Conservation (phyloP, 331 rosid genomes). For the Dryas integrifolia region DNA sequence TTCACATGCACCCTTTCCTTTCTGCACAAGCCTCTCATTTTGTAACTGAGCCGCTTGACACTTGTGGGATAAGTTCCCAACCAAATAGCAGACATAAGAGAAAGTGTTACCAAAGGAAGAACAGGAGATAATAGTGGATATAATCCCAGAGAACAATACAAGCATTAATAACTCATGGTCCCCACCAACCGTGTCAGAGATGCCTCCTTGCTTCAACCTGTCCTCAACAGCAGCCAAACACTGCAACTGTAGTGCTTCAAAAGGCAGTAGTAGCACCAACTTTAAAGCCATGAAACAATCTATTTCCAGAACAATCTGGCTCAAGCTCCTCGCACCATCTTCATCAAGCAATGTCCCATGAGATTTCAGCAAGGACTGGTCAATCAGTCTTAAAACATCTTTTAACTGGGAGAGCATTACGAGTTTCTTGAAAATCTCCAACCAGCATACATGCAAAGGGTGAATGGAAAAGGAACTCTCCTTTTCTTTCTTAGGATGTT, state of each 20-base stretch:
- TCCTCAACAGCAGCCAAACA: conserved; percentile 67
- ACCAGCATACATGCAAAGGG: conserved; percentile 84
- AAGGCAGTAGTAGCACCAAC: conserved; percentile 65
- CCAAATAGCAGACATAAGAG: conserved; percentile 71
- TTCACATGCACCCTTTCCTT: conserved; percentile 28
- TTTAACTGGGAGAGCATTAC: conserved; percentile 44
- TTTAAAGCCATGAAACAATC: conserved; percentile 72
- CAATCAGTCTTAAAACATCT: conserved; percentile 66
- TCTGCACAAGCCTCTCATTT: conserved; percentile 32
- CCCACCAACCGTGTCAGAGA: conserved; percentile 39
- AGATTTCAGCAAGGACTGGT: conserved; percentile 56
- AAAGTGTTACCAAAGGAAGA: conserved; percentile 54
- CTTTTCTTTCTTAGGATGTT: conserved; percentile 48
- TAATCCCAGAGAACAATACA: conserved; percentile 61
- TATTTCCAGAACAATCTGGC: conserved; percentile 39
- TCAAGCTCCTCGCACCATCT: conserved; percentile 56
- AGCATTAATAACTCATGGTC: conserved; percentile 71
- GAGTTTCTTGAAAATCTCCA: conserved; percentile 62
- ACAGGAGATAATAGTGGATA: conserved; percentile 39
- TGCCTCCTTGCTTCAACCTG: conserved; percentile 56
- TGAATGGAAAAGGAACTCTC: conserved; percentile 40
- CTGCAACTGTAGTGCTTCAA: conserved; percentile 49
- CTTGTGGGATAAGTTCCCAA: conserved; percentile 62
- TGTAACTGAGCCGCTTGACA: conserved; percentile 50
- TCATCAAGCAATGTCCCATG: conserved; percentile 65